phyloP scores from a whole-genome alignment of 208 protist species.

The Plasmodiophora brassicae region DNA sequence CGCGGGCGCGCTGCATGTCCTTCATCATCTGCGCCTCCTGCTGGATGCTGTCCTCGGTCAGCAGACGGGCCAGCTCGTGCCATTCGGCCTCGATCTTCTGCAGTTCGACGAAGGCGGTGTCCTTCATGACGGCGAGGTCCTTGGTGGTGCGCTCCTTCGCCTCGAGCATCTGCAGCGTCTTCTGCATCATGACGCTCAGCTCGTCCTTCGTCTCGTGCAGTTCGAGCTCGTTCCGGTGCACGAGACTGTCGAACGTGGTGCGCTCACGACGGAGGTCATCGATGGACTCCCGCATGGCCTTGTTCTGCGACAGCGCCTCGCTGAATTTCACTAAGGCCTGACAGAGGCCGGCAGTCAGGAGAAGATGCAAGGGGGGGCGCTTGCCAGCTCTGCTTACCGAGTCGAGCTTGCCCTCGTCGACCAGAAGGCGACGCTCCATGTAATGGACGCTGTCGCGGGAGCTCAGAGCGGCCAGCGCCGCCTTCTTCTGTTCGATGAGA shows the following conservation, averaged over 20 bases:
- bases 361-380: too few relatives aligned
- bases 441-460: neutral
- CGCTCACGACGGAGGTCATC: neutral
- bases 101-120: neutral
- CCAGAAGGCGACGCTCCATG: neutral
- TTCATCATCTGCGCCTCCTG: neutral
- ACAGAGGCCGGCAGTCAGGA: neutral
- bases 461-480: neutral
- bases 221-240: neutral
- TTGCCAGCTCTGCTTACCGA: slow-evolving; percentile 12
- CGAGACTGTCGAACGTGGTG: neutral
- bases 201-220: neutral
- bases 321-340: slow-evolving; percentile 20
- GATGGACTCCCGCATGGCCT: slow-evolving; percentile 7
- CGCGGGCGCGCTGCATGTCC: neutral
- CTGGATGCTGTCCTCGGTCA: neutral
- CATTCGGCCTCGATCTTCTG: neutral
- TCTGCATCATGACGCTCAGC: neutral
- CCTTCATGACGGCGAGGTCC: neutral
- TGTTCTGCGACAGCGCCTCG: slow-evolving; percentile 14
- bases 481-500: neutral
- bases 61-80: neutral
- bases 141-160: neutral
- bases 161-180: neutral
- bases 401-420: slow-evolving; percentile 17